Base-by-base conservation (phyloP, 2,329 filamentous ascomycete species). In the Cytospora leucostoma region DNA sequence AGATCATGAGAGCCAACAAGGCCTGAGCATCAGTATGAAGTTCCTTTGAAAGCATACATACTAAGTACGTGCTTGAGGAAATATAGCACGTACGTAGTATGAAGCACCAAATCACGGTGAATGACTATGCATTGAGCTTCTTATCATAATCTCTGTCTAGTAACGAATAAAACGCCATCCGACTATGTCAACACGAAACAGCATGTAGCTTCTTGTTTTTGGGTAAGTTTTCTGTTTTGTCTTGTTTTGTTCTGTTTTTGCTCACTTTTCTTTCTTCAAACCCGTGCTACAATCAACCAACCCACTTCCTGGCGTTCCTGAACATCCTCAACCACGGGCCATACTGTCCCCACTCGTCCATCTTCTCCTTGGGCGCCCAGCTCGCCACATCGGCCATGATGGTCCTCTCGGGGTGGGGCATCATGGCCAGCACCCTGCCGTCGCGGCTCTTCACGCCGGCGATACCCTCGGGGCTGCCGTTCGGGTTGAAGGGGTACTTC, bases 391-490 rank as follows among this genome's bases (percentile, higher is more conserved):
- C 91, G 63, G 86, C 87, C 79, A 96, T 79, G 64, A 96, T 87
- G 17, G 91, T 96, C n/a, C 93, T 85, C 79, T 97, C 93, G 1
- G 93, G 93, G 75, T 97, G 93, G 66, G 93, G 93, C 93, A 97
- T 97, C 79, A 97, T 85, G 7, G 92, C 92, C 69, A 97, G 76
- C 1, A 96, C 91, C 63, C 91, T 84, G 13, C 93, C 93, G 72
- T 96, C 89, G 51, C 80, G 83, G 70, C 86, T 93, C 69, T 89
- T 82, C 33, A 96, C 89, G 73, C 88, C 92, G 1, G 93, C 91
- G 67, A 97, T 90, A 72, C 91, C 93, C 66, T 84, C 82, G 0
- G 91, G 90, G 72, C 89, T 92, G 59, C 93, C 93, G 77, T 96
- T 97, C 58, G 82, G 91, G 79, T 98, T 98, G 78, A 83, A 90